A percentile compares a stretch with the other conserved stretches of the same genome.
phyloP scores from a whole-genome alignment of 805 yeast genomes.

The Hanseniaspora jakobsenii region DNA sequence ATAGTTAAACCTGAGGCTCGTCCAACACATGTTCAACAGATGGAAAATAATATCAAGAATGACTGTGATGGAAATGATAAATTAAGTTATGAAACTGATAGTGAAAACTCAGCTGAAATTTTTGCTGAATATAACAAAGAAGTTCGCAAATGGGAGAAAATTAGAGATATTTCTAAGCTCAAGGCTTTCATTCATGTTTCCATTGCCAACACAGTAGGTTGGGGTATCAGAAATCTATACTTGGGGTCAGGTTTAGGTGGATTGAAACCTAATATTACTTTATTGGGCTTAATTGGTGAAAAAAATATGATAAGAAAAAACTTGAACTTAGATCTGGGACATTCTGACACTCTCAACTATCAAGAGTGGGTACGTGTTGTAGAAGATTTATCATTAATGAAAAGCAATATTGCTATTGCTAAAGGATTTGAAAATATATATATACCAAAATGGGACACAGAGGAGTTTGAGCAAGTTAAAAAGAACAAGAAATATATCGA shows the following conservation, averaged over 20 bases:
- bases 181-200: slow-evolving; percentile 93
- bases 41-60: no score
- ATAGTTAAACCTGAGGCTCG: slow-evolving; percentile 30
- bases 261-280: slow-evolving; percentile 92
- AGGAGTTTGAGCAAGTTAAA: slow-evolving; percentile 19
- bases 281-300: slow-evolving; percentile 50
- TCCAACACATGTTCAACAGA: no score
- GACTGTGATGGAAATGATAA: no score
- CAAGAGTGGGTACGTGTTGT: slow-evolving; percentile 84
- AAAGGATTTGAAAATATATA: slow-evolving; percentile 63
- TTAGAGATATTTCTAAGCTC: slow-evolving; percentile 63
- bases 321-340: slow-evolving; percentile 46
- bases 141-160: slow-evolving; percentile 67
- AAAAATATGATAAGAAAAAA: slow-evolving; percentile 9
- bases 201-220: slow-evolving; percentile 71
- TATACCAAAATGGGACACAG: slow-evolving; percentile 41
- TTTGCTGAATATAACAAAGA: slow-evolving; percentile 62
- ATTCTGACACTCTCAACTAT: slow-evolving; percentile 54
- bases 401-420: slow-evolving; percentile 87
- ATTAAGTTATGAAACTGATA: not conserved
- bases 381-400: slow-evolving; percentile 80
- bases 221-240: slow-evolving; percentile 91
- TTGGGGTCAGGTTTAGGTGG: slow-evolving; percentile 96
- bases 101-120: slow-evolving; percentile 37
- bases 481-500: slow-evolving; percentile 51